Evolutionary conservation across 2,329 filamentous ascomycete genomes (phyloP).

Genomic region (Rutstroemia sp.): DNA sequence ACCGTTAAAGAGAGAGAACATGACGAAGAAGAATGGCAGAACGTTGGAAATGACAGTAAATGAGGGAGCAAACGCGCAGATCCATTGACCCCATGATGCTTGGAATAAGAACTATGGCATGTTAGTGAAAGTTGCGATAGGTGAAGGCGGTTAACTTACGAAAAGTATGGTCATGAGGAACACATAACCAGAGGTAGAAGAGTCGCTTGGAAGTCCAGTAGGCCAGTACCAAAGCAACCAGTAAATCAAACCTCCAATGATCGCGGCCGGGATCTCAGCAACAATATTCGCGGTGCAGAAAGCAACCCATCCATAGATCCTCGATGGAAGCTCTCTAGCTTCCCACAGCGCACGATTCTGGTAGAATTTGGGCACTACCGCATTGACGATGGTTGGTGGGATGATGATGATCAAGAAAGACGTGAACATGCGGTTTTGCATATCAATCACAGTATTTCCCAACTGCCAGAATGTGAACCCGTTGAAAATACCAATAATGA

Average conservation of each 20-base stretch:
- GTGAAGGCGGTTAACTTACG: conserved; percentile 16
- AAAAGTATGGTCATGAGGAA: conserved; percentile 75
- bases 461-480: conserved; percentile 72
- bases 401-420: conserved; percentile 54
- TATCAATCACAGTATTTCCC: conserved; percentile 55
- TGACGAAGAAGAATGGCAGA: conserved; percentile 29
- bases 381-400: conserved; percentile 65
- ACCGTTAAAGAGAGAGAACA: conserved; percentile 72
- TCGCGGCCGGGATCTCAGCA: conserved; percentile 63
- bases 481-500: conserved; percentile 70
- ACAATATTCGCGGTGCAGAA: conserved; percentile 69
- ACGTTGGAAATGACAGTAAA: conserved; percentile 71
- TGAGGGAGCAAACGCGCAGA: conserved; percentile 63
- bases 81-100: conserved; percentile 74
- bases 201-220: conserved; percentile 59
- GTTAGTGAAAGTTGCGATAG: neutral
- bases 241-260: conserved; percentile 59
- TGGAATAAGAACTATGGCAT: conserved; percentile 4
- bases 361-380: conserved; percentile 71
- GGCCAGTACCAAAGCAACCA: conserved; percentile 73
- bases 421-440: conserved; percentile 75
- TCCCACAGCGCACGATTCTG: conserved; percentile 66
- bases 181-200: conserved; percentile 61
- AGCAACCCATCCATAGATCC: conserved; percentile 72
- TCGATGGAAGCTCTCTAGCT: conserved; percentile 62